Conservation (phyloP, 139 green algal genomes). For the Eudorina sp. region DNA sequence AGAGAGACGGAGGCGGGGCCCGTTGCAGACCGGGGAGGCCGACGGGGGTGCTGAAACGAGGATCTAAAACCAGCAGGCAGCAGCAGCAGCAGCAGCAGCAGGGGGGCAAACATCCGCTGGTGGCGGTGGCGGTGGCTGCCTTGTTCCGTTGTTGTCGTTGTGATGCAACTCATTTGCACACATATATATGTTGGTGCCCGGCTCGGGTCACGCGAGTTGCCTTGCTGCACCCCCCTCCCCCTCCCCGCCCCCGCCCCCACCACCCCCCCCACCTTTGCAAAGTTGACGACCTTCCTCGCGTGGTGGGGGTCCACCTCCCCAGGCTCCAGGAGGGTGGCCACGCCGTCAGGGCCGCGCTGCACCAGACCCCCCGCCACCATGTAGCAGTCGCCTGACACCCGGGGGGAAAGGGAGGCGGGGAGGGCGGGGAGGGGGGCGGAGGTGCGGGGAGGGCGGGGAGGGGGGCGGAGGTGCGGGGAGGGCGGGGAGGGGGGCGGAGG, state of each 20-base stretch:
- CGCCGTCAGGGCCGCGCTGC: conserved; percentile 11
- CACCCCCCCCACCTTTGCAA: conserved; percentile 30
- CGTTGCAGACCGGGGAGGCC: too few species aligned
- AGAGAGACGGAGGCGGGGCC: too few species aligned
- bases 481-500: neutral
- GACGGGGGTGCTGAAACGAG: too few species aligned
- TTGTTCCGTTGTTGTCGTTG: too few species aligned
- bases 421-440: neutral
- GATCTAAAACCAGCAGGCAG: too few species aligned
- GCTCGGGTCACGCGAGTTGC: too few species aligned
- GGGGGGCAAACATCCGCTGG: too few species aligned
- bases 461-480: neutral
- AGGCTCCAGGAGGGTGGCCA: conserved; percentile 20
- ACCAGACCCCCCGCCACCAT: conserved; percentile 47
- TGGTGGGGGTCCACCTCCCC: conserved; percentile 25
- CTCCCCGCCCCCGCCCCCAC: neutral
- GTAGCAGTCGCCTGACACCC: conserved; percentile 56
- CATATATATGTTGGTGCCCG: too few species aligned
- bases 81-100: too few species aligned
- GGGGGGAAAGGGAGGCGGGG: neutral
- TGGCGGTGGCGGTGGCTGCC: too few species aligned
- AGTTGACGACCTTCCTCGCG: conserved; percentile 28
- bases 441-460: neutral
- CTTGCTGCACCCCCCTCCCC: too few species aligned
- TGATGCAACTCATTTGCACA: too few species aligned